Evolutionary conservation across 306 rosid genomes (phyloP), one percentile per base, ranked within the genome.

Genomic region (Cicer yamashitae): DNA sequence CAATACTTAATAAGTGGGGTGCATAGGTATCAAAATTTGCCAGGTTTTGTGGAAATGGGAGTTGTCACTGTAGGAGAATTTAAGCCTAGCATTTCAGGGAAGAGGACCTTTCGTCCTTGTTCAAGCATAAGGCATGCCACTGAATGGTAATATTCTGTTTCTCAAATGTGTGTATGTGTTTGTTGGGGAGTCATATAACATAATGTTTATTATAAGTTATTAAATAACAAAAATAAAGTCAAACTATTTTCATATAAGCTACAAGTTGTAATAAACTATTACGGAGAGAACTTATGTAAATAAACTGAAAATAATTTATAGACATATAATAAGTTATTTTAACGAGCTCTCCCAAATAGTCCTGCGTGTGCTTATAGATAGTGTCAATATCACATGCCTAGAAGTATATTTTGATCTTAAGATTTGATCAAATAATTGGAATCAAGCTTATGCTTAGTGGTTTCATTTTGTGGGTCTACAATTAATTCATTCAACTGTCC

Each of bases 81-180:
- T 83, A 96, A 92, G 88, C 92, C 99, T 39, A 92, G 97, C 84
- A 91, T 92, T 76, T 92, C 98, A 10, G 98, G 98, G 81, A 96
- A 88, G 88, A 86, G 97, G 82, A 89, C 96, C 5, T 90, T 82
- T 79, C 84, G 88, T 53, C 81, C 99, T 6, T 92, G 98, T 81
- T 92, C 97, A 38, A 96, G 96, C 69, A 89, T 92, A 77, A 89
- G 98, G 70, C 98, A 96, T 83, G 98, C 99, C 77, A 90, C 96
- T 53, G 98, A 96, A 85, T 96, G 99, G 99, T 96, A 90, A 77
- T 78, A 10, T 75, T 53, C 72, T 75, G 51, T n/a, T 77, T 30
- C 37, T 30, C 37, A 30, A 30, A 30, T 3, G 5, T 30, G 6
- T 30, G 6, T 30, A 30, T 30, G 37, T 30, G 5, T 30, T 3